phyloP scores from a whole-genome alignment of 148 eudicot species.

The Pharnaceum exiguum region DNA sequence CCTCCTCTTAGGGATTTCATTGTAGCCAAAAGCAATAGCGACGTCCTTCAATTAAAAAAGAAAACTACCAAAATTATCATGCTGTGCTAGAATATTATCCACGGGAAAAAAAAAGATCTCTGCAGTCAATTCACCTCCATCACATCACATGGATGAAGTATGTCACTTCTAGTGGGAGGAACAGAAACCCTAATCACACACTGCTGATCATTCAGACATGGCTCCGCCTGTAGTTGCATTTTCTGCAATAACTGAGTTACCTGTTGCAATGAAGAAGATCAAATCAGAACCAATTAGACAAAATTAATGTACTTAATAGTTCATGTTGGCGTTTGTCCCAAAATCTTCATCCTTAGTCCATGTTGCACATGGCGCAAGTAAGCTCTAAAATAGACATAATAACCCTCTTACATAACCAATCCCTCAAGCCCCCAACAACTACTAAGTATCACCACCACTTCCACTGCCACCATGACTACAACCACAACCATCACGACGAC shows the following conservation, averaged over 20 bases:
- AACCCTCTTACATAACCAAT: no score
- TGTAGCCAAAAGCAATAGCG: constrained; percentile 97
- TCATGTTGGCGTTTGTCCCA: no score
- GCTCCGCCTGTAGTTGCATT: constrained; percentile 77
- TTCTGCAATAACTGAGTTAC: constrained; percentile 64
- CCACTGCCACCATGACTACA: no score
- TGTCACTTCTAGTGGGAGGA: constrained; percentile 95
- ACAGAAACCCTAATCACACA: constrained; percentile 53
- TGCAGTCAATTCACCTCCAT: constrained; percentile 57
- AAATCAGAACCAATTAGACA: constrained; percentile 11
- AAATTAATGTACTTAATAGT: no score
- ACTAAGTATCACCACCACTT: no score
- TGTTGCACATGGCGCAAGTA: no score
- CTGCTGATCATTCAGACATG: constrained; percentile 35
- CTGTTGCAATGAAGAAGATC: constrained; percentile 34
- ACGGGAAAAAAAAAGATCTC: background rate
- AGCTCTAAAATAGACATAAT: no score
- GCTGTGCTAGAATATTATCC: background rate
- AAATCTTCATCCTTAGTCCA: no score
- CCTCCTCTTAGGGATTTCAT: constrained; percentile 70
- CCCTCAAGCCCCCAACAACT: no score
- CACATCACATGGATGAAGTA: constrained; percentile 98
- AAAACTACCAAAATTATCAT: background rate
- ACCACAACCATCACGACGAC: no score
- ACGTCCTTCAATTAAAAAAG: constrained; percentile 55